Base-by-base conservation (phyloP, 208 protist genomes). In the Crithidia sp. region DNA sequence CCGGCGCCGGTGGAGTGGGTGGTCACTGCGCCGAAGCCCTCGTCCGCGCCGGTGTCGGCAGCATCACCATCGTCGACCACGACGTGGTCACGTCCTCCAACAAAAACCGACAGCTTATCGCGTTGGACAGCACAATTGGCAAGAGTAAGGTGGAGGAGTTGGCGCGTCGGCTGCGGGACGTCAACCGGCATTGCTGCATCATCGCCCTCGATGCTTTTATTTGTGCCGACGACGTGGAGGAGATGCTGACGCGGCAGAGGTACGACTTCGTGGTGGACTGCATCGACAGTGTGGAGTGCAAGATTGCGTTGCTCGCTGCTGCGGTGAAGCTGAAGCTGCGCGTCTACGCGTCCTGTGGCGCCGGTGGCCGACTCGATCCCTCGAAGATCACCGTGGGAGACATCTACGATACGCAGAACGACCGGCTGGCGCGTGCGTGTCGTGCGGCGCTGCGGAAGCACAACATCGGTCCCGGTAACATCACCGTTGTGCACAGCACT, bases 71-170 rank as follows among this genome's bases (percentile, higher is more conserved):
- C 9, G 84, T 92, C 36, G 95, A 98, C 64, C 83, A 95, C 71
- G 95, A 98, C 71, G 89, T 96, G 6, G 89, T 98, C 3, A 85
- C 88, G 1, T 52, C 89, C 5, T 95, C 89, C 5, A 97, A 96
- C 75, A 96, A 97, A 67, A 98, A 98, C 67, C 80, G 95, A 2
- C 95, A 98, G 77, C 82, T 95, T 57, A 85, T 97, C n/a, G 95
- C 93, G 3, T 74, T 95, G 0, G 90, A 96, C 77, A 91, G 83
- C 74, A 96, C 90, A 3, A 88, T 96, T 40, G 95, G 95, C 39
- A 81, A 89, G 63, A 91, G 89, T 58, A 97, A 98, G 72, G 93
- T 96, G 36, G 78, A 89, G 59, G 83, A 85, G 45, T 78, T 96
- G 36, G 87, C 90, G 39, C 73, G 76, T 7, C 86, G 93, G 0